These are phyloP conservation scores for Ceratobasidium sp. DNA, from an alignment of 1,284 basidiomycete species.

Conservation along the genomic window DNA sequence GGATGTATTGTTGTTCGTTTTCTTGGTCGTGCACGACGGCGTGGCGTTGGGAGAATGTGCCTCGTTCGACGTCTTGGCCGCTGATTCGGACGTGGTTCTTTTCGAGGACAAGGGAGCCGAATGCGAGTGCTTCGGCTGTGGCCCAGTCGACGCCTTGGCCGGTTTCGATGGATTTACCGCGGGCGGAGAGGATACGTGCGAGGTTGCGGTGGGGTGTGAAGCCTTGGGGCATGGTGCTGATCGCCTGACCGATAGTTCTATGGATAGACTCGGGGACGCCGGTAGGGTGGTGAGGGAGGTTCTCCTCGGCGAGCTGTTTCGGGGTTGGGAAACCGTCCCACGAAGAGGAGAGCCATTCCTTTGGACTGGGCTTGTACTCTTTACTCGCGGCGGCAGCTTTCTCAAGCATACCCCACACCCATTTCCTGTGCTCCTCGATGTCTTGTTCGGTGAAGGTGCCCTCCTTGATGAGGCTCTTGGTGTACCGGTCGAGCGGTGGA, in stretches of 20 bases:
- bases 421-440: conserved; percentile 98
- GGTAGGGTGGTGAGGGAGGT: conserved; percentile 89
- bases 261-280: conserved; percentile 84
- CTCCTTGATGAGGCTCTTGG: conserved; percentile 89
- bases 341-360: conserved; percentile 97
- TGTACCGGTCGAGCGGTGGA: conserved; percentile 91
- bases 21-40: conserved; percentile 96
- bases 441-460: conserved; percentile 96
- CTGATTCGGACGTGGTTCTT: conserved; percentile 95
- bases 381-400: conserved; percentile 90
- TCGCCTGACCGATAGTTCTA: conserved; percentile 84
- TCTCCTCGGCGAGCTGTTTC: conserved; percentile 92
- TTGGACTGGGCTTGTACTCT: conserved; percentile 91
- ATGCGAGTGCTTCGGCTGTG: conserved; percentile 98
- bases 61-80: conserved; percentile 98
- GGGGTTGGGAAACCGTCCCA: conserved; percentile 99
- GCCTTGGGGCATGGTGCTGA: conserved; percentile 84
- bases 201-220: conserved; percentile 95
- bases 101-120: conserved; percentile 92
- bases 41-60: conserved; percentile 99
- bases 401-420: conserved; percentile 99
- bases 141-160: conserved; percentile 97
- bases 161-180: conserved; percentile 91
- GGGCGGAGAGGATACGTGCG: conserved; percentile 86
- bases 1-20: conserved; percentile 90